Evolutionary conservation across 306 rosid species (phyloP).

Genomic region (Mucuna pruriens): DNA sequence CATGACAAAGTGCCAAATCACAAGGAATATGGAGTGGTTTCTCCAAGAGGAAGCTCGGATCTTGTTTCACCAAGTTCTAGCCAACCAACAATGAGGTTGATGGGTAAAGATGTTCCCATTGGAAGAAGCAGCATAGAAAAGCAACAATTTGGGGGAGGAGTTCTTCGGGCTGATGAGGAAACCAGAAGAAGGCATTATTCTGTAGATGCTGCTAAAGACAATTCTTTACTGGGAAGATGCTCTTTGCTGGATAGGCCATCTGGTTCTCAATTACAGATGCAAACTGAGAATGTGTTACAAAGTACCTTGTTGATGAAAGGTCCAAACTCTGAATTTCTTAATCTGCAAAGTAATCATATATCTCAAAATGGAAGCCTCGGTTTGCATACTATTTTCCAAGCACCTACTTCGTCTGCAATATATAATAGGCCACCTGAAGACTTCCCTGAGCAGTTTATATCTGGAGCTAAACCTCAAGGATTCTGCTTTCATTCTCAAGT

Average conservation of each 20-base stretch:
- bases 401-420: constrained; percentile 46
- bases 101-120: constrained; percentile 85
- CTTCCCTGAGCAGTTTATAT: constrained; percentile 42
- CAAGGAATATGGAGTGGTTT: constrained; percentile 40
- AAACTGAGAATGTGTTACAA: constrained; percentile 43
- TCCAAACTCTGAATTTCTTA: constrained; percentile 37
- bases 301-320: constrained; percentile 35
- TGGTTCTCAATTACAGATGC: constrained; percentile 37
- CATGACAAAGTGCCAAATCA: constrained; percentile 46
- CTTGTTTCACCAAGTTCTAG: constrained; percentile 36
- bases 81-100: constrained; percentile 81
- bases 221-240: constrained; percentile 40
- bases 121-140: constrained; percentile 60
- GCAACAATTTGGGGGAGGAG: constrained; percentile 54
- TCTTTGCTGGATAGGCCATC: constrained; percentile 45
- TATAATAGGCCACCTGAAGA: constrained; percentile 36
- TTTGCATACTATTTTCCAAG: constrained; percentile 41
- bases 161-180: constrained; percentile 58
- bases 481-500: constrained; percentile 45
- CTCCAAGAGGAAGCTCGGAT: constrained; percentile 50
- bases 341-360: constrained; percentile 31
- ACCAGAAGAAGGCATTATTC: constrained; percentile 49
- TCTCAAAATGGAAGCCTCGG: constrained; percentile 47
- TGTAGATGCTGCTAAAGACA: constrained; percentile 38
- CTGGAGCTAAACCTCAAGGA: constrained; percentile 54